Conservation (phyloP, 345 rosid genomes). For the Pugionium dolabratum region DNA sequence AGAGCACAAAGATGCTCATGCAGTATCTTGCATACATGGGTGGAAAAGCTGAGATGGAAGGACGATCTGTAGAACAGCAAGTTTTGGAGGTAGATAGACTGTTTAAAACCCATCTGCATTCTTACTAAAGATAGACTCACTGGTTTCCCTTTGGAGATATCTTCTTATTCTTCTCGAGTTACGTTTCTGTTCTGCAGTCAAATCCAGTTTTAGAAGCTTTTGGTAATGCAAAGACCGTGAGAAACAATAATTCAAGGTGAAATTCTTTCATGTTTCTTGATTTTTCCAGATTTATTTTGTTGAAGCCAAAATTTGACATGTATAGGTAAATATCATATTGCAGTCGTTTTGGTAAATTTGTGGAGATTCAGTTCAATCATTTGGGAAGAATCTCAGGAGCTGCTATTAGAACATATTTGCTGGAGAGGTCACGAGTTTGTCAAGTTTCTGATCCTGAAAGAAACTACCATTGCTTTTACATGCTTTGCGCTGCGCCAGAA, state of each 20-base stretch:
- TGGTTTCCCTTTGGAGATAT: constrained; percentile 14
- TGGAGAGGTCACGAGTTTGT: constrained; percentile 98
- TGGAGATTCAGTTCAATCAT: constrained; percentile 89
- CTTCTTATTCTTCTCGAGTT: constrained; percentile 23
- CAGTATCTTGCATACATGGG: constrained; percentile 95
- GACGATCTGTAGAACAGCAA: constrained; percentile 87
- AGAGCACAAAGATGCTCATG: constrained; percentile 98
- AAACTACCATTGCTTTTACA: constrained; percentile 97
- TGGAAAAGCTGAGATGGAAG: constrained; percentile 77
- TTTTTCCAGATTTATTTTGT: constrained; percentile 22
- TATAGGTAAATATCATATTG: constrained; percentile 36
- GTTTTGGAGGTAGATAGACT: constrained; percentile 78
- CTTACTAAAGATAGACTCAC: constrained; percentile 15
- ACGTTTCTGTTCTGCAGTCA: constrained; percentile 56
- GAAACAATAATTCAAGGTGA: constrained; percentile 95
- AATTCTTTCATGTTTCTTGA: constrained; percentile 2
- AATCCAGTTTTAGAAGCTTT: constrained; percentile 99
- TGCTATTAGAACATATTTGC: constrained; percentile 91
- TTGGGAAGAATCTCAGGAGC: constrained; percentile 94
- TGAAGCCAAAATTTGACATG: constrained; percentile 21
- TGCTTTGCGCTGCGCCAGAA: constrained; percentile 94
- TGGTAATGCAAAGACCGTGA: constrained; percentile 98
- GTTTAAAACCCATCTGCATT: not conserved
- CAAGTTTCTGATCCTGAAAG: constrained; percentile 99
- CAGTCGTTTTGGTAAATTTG: constrained; percentile 99